phyloP scores from a whole-genome alignment of 768 basidiomycete genomes.

The Boletellus sp. region DNA sequence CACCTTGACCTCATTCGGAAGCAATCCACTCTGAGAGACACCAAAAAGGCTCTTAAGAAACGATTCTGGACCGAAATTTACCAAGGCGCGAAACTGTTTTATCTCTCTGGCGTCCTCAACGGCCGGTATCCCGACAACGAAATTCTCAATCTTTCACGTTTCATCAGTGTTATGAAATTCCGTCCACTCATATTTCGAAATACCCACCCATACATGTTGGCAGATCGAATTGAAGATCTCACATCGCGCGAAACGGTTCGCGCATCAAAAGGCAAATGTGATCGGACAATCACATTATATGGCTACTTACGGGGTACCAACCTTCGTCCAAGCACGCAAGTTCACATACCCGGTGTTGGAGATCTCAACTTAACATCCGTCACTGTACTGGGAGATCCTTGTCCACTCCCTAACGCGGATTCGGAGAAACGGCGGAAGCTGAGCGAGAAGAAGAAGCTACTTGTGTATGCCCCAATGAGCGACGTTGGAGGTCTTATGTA shows the following conservation, averaged over 20 bases:
- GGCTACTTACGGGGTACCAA: slow-evolving; percentile 94
- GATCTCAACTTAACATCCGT: slow-evolving; percentile 78
- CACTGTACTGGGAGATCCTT: slow-evolving; percentile 83
- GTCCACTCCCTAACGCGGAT: slow-evolving; percentile 87
- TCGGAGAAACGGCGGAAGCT: slow-evolving; percentile 89
- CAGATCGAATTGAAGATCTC: slow-evolving; percentile 92
- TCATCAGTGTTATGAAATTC: slow-evolving; percentile 98
- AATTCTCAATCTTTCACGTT: slow-evolving; percentile 92
- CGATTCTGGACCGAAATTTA: slow-evolving; percentile 99
- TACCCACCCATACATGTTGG: slow-evolving; percentile 89
- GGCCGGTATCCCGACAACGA: slow-evolving; percentile 97
- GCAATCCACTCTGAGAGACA: slow-evolving; percentile 74
- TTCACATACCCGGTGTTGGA: slow-evolving; percentile 94
- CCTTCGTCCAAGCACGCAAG: slow-evolving; percentile 65
- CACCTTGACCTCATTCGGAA: slow-evolving; percentile 98
- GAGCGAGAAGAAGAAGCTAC: slow-evolving; percentile 89
- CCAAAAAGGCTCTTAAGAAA: slow-evolving; percentile 93
- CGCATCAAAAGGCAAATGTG: slow-evolving; percentile 78
- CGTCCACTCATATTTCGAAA: slow-evolving; percentile 96
- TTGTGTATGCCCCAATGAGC: slow-evolving; percentile 98
- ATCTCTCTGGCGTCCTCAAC: slow-evolving; percentile 93
- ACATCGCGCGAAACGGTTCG: slow-evolving; percentile 85
- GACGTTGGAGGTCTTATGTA: slow-evolving; percentile 95
- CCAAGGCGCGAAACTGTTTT: slow-evolving; percentile 97
- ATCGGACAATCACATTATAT: slow-evolving; percentile 90